Evolutionary conservation across 2,329 filamentous ascomycete genomes (phyloP).

Genomic region (Blastomyces percursus): DNA sequence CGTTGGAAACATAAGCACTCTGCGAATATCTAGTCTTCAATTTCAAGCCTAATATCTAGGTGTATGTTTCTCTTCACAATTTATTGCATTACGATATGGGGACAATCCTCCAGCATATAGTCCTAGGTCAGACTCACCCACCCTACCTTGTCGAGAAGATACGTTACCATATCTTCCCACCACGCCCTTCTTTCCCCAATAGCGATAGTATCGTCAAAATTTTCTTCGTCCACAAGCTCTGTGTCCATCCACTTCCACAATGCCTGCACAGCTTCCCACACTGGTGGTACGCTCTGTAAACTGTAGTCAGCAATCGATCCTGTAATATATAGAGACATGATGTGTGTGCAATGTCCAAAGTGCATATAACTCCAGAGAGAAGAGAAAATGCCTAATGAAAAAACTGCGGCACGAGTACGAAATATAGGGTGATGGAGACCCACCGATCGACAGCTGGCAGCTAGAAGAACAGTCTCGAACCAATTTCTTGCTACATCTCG

Average conservation of each 20-base stretch:
- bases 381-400: too few relatives aligned
- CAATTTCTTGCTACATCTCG: conserved; percentile 8
- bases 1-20: neutral
- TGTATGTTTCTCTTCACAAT: neutral
- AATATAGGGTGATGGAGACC: neutral
- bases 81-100: neutral
- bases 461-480: conserved; percentile 1
- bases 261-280: neutral
- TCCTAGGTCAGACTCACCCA: neutral
- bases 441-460: neutral
- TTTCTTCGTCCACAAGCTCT: neutral
- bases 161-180: neutral
- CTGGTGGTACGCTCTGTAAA: neutral
- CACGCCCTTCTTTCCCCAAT: neutral
- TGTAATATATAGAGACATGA: neutral
- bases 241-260: neutral
- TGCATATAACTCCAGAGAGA: neutral
- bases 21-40: neutral
- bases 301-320: neutral
- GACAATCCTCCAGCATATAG: neutral
- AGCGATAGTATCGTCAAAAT: neutral
- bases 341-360: neutral
- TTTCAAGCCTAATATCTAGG: neutral
- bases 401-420: too few relatives aligned
- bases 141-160: neutral